phyloP scores from a whole-genome alignment of 768 basidiomycete genomes.

The Trametes cinnabarina region DNA sequence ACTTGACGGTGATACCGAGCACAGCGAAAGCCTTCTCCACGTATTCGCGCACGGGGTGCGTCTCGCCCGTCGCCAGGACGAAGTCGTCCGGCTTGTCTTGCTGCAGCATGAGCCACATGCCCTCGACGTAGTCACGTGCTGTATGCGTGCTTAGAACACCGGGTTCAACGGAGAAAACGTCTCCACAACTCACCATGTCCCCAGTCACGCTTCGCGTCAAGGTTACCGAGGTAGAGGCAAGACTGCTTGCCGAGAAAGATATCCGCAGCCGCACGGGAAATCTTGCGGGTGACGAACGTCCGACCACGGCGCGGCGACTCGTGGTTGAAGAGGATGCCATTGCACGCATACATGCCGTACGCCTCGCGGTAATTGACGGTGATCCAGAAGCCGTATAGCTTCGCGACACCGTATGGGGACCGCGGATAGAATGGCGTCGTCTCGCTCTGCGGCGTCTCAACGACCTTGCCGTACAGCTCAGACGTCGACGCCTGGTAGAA shows the following conservation, averaged over 20 bases:
- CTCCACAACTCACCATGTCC: constrained; percentile 69
- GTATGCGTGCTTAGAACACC: constrained; percentile 8
- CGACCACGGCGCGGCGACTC: constrained; percentile 93
- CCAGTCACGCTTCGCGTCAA: constrained; percentile 96
- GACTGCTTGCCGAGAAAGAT: constrained; percentile 86
- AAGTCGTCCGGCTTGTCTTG: constrained; percentile 82
- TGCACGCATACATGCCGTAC: constrained; percentile 95
- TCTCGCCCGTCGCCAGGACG: constrained; percentile 95
- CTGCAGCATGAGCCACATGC: constrained; percentile 98
- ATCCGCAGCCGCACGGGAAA: constrained; percentile 88
- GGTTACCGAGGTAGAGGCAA: constrained; percentile 90
- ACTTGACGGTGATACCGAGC: constrained; percentile 69
- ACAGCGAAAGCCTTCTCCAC: constrained; percentile 82
- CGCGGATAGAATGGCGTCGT: constrained; percentile 99
- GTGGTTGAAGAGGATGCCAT: constrained; percentile 97
- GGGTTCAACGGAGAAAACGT: background rate
- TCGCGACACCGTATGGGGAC: constrained; percentile 93
- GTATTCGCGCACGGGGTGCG: constrained; percentile 90
- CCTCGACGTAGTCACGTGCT: constrained; percentile 92
- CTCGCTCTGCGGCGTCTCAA: constrained; percentile 93
- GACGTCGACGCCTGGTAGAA: constrained; percentile 99
- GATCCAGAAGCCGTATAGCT: constrained; percentile 91
- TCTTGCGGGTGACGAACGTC: constrained; percentile 96
- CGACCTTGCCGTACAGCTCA: constrained; percentile 95
- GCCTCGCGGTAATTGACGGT: constrained; percentile 91